A percentile compares a stretch with the other conserved stretches of the same genome.
These are phyloP conservation scores for Parsonsia alboflavescens DNA, from an alignment of 257 asterid species.

Conservation along the genomic window DNA sequence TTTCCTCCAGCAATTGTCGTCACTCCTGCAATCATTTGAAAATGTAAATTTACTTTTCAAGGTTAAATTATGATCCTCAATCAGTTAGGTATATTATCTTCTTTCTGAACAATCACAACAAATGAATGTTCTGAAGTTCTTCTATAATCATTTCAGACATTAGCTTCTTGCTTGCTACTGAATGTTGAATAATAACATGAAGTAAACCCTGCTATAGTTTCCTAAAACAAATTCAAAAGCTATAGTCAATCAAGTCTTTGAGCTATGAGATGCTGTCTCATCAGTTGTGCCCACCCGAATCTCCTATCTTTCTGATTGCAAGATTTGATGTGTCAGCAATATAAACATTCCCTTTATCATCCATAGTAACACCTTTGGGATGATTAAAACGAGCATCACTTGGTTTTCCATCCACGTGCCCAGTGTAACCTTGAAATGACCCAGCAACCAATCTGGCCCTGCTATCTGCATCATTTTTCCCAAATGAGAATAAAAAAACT, in stretches of 20 bases:
- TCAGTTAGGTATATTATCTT: background rate
- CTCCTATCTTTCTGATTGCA: conserved; percentile 96
- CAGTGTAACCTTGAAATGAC: conserved; percentile 88
- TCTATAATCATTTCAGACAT: background rate
- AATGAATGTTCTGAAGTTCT: background rate
- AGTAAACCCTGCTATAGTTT: background rate
- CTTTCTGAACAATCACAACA: background rate
- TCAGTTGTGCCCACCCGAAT: conserved; percentile 51
- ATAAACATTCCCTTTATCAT: conserved; percentile 91
- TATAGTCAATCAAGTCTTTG: background rate
- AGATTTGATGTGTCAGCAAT: conserved; percentile 88
- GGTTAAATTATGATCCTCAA: background rate
- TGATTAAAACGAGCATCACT: conserved; percentile 86
- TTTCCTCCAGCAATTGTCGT: conserved; percentile 99
- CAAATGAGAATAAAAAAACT: conserved; percentile 8
- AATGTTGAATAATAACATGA: background rate
- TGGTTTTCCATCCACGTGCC: conserved; percentile 98
- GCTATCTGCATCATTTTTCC: conserved; percentile 53
- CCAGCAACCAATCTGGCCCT: conserved; percentile 97
- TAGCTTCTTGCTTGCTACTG: background rate
- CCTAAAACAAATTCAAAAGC: background rate
- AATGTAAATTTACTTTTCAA: conserved; percentile 14
- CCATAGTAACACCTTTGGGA: conserved; percentile 90
- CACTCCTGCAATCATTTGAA: conserved; percentile 54
- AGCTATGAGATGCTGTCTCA: background rate